Conservation (phyloP, 164 flowering plant species). For the Piper longum region DNA sequence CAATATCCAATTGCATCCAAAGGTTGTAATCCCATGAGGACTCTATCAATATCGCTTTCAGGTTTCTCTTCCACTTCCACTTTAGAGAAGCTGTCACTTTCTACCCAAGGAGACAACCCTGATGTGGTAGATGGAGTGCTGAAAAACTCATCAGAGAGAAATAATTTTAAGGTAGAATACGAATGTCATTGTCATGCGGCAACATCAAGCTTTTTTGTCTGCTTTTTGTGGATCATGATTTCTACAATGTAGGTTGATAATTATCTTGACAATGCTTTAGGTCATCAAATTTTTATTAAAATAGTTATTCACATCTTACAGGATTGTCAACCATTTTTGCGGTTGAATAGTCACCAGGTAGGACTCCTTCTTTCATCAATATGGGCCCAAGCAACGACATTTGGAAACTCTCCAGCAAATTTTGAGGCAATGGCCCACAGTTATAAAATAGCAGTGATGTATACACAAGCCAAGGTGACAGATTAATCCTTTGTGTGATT, state of each 20-base stretch:
- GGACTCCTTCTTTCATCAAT: slow-evolving; percentile 74
- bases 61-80: slow-evolving; percentile 11
- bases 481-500: background rate
- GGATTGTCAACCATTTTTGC: slow-evolving; percentile 36
- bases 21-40: slow-evolving; percentile 9
- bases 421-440: slow-evolving; percentile 84
- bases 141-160: slow-evolving; percentile 1
- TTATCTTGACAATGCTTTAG: background rate
- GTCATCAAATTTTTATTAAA: background rate
- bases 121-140: slow-evolving; percentile 12
- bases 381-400: slow-evolving; percentile 72
- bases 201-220: background rate
- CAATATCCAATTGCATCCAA: background rate
- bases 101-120: slow-evolving; percentile 6
- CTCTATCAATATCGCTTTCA: slow-evolving; percentile 14
- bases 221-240: background rate
- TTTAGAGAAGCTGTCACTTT: slow-evolving; percentile 13
- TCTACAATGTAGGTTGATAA: no score
- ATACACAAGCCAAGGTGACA: slow-evolving; percentile 57
- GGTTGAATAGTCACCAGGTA: slow-evolving; percentile 78
- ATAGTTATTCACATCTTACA: slow-evolving; percentile 7
- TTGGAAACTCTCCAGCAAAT: slow-evolving; percentile 54
- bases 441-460: slow-evolving; percentile 43
- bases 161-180: background rate
- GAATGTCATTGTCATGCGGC: background rate